Conservation (phyloP, 495 filamentous ascomycete species). For the Neurospora tetrasperma region DNA sequence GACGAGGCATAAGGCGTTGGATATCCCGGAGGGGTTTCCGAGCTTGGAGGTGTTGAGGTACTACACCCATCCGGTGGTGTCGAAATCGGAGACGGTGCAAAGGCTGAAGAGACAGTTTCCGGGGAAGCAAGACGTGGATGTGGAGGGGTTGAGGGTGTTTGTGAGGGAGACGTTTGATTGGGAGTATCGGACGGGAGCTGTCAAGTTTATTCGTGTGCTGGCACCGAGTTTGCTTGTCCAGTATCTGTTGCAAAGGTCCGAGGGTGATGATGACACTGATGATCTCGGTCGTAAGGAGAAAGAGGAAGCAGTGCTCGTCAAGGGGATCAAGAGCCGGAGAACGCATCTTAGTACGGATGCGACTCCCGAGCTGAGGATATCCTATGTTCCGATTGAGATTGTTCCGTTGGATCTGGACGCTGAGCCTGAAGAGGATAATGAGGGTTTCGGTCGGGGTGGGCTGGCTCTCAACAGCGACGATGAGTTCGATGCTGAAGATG, state of each 20-base stretch:
- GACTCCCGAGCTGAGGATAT: conserved; percentile 63
- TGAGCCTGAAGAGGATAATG: conserved; percentile 50
- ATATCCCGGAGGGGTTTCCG: conserved; percentile 74
- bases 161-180: conserved; percentile 77
- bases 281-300: conserved; percentile 34
- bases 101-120: conserved; percentile 43
- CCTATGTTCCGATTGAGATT: conserved; percentile 64
- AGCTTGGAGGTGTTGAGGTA: conserved; percentile 67
- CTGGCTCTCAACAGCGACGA: conserved; percentile 43
- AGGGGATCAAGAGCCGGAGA: conserved; percentile 53
- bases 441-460: conserved; percentile 38
- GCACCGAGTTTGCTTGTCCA: conserved; percentile 67
- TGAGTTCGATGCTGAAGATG: conserved; percentile 44
- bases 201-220: conserved; percentile 73
- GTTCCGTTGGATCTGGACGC: conserved; percentile 63
- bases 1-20: conserved; percentile 59
- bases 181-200: conserved; percentile 64
- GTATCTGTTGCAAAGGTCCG: conserved; percentile 41
- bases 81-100: conserved; percentile 47
- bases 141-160: conserved; percentile 58
- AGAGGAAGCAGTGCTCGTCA: conserved; percentile 42
- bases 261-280: conserved; percentile 13
- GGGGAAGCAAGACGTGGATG: conserved; percentile 58
- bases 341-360: conserved; percentile 65
- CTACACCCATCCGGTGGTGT: conserved; percentile 79